Conservation (phyloP, 2,329 filamentous ascomycete genomes). For the Torrubiellomyces zombiae region DNA sequence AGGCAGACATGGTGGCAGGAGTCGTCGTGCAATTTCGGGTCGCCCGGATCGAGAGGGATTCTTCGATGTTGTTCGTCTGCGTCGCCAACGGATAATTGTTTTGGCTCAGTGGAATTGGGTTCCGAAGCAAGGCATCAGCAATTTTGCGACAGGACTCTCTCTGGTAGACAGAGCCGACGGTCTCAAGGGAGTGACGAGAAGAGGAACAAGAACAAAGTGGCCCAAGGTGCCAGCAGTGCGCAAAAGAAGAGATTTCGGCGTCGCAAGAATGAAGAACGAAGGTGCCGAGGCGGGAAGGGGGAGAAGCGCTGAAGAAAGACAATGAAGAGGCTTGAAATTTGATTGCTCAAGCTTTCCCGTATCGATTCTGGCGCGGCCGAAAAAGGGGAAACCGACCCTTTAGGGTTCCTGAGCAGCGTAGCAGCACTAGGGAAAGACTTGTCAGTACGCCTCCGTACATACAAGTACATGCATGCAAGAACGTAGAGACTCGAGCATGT, state of each 20-base stretch:
- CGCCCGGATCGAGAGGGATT: constrained; percentile 1
- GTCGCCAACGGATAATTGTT: background rate
- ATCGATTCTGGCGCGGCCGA: constrained; percentile 7
- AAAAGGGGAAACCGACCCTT: constrained; percentile 27
- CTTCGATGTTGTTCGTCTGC: background rate
- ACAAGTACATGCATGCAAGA: too few relatives aligned
- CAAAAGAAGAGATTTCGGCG: too few relatives aligned
- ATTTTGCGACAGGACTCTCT: background rate
- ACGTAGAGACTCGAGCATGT: too few relatives aligned
- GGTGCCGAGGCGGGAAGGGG: constrained; percentile 5
- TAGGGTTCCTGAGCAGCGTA: too few relatives aligned
- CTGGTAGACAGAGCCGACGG: constrained; percentile 3
- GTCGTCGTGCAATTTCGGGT: constrained; percentile 4
- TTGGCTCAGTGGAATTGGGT: background rate
- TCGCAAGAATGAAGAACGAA: constrained; percentile 9
- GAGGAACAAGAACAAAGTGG: constrained; percentile 13
- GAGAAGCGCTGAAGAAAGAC: constrained; percentile 7
- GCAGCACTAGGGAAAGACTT: too few relatives aligned
- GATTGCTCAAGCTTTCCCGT: too few relatives aligned
- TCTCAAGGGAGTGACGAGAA: constrained; percentile 20
- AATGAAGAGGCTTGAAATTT: constrained; percentile 1
- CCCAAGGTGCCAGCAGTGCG: constrained; percentile 1
- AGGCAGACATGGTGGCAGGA: constrained; percentile 18
- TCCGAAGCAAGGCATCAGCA: background rate
- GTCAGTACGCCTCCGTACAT: too few relatives aligned